phyloP scores from a whole-genome alignment of 192 early-diverging fungal species.

The Entophlyctis helioformis region DNA sequence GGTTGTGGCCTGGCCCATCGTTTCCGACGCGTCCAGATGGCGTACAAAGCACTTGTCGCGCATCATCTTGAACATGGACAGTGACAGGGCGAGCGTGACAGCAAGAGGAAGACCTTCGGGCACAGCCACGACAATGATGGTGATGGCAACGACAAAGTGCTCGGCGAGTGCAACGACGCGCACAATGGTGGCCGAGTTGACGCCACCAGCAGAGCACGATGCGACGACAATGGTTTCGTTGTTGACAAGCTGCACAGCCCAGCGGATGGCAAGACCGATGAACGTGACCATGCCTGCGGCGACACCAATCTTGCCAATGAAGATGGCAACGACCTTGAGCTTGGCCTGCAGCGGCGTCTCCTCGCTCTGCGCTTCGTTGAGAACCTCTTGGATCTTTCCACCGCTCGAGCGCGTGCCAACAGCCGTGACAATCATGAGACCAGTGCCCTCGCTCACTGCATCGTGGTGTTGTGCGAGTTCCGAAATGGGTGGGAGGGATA shows the following conservation, averaged over 20 bases:
- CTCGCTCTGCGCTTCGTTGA: slow-evolving; percentile 41
- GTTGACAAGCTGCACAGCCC: slow-evolving; percentile 33
- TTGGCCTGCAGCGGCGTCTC: slow-evolving; percentile 46
- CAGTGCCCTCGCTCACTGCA: slow-evolving; percentile 40
- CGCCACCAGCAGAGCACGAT: no score
- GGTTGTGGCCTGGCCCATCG: slow-evolving; percentile 51
- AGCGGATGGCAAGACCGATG: slow-evolving; percentile 34
- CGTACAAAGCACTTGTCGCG: slow-evolving; percentile 51
- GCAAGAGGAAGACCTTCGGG: slow-evolving; percentile 56
- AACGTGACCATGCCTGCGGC: slow-evolving; percentile 47
- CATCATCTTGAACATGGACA: slow-evolving; percentile 59
- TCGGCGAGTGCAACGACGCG: slow-evolving; percentile 26
- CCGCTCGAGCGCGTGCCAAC: slow-evolving; percentile 37
- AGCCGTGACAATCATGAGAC: slow-evolving; percentile 36
- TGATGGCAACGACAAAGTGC: slow-evolving; percentile 44
- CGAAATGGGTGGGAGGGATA: no score
- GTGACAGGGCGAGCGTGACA: slow-evolving; percentile 45
- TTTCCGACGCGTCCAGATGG: slow-evolving; percentile 48
- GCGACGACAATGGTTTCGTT: no score
- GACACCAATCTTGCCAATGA: slow-evolving; percentile 51
- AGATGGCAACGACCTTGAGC: slow-evolving; percentile 40
- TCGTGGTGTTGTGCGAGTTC: no score
- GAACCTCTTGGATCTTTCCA: slow-evolving; percentile 46
- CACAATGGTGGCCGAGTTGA: slow-evolving; percentile 8
- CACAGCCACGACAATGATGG: slow-evolving; percentile 50